phyloP scores from a whole-genome alignment of 352 stramenopile species.

The Saprolegnia parasitica region DNA sequence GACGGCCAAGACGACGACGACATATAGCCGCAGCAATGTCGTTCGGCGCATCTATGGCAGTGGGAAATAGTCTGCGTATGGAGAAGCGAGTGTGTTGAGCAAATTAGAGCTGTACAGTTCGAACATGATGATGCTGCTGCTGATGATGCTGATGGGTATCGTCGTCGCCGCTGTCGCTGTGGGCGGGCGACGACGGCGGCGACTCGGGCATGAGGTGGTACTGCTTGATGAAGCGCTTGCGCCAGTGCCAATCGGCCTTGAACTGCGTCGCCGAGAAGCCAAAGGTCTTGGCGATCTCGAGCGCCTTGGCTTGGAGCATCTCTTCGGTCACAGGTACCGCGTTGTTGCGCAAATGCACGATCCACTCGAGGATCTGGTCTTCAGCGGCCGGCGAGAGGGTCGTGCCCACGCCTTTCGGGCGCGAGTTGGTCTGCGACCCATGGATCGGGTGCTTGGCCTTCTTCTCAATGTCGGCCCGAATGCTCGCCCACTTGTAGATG shows the following conservation, averaged over 20 bases:
- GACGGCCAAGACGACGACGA: background rate
- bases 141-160: background rate
- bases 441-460: background rate
- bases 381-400: conserved; percentile 29
- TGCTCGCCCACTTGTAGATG: background rate
- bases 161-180: background rate
- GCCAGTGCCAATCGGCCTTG: conserved; percentile 1
- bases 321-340: conserved; percentile 31
- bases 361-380: conserved; percentile 29
- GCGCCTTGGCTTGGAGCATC: conserved; percentile 31
- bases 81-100: background rate
- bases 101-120: background rate
- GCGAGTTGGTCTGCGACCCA: background rate
- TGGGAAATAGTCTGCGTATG: background rate
- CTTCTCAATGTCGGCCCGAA: background rate
- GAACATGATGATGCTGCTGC: background rate
- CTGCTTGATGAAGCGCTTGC: conserved; percentile 3
- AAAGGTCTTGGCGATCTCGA: conserved; percentile 19
- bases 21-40: background rate
- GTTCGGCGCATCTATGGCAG: conserved; percentile 9
- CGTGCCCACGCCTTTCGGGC: conserved; percentile 12
- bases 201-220: background rate
- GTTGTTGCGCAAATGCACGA: conserved; percentile 29
- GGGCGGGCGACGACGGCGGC: background rate
- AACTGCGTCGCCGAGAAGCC: background rate